A percentile compares a stretch with the other conserved stretches of the same genome.
phyloP scores from a whole-genome alignment of 306 rosid species.

The Medicago ruthenica region DNA sequence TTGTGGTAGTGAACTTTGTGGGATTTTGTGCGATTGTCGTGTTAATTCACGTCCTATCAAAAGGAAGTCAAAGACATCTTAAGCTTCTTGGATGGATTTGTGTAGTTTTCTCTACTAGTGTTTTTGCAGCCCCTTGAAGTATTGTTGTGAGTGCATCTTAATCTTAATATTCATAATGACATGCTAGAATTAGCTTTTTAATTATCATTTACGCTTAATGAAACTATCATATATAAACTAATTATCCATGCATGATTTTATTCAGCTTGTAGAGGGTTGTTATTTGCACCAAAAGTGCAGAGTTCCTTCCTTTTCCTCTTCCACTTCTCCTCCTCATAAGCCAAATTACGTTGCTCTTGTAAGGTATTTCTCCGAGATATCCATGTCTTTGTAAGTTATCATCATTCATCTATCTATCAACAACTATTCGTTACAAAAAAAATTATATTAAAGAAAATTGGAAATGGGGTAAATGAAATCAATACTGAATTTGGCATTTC shows the following conservation, averaged over 20 bases:
- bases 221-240: neutral
- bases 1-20: slow-evolving; percentile 66
- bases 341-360: slow-evolving; percentile 75
- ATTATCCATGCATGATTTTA: slow-evolving; percentile 7
- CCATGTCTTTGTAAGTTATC: slow-evolving; percentile 69
- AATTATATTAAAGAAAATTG: too few species aligned
- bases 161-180: neutral
- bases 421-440: too few species aligned
- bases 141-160: slow-evolving; percentile 58
- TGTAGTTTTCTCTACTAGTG: neutral
- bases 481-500: too few species aligned
- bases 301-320: slow-evolving; percentile 84
- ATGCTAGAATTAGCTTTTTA: neutral
- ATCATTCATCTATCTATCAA: neutral
- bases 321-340: slow-evolving; percentile 85
- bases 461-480: too few species aligned
- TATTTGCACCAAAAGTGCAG: slow-evolving; percentile 89
- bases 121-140: slow-evolving; percentile 32
- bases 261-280: slow-evolving; percentile 63
- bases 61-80: slow-evolving; percentile 30
- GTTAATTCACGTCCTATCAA: slow-evolving; percentile 64
- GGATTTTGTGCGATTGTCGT: slow-evolving; percentile 71
- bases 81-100: neutral
- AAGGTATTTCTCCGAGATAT: slow-evolving; percentile 72
- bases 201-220: neutral